Evolutionary conservation across 2,329 filamentous ascomycete species (phyloP), one percentile per base, ranked within the genome.

Genomic region (Trichoderma aggressivum): DNA sequence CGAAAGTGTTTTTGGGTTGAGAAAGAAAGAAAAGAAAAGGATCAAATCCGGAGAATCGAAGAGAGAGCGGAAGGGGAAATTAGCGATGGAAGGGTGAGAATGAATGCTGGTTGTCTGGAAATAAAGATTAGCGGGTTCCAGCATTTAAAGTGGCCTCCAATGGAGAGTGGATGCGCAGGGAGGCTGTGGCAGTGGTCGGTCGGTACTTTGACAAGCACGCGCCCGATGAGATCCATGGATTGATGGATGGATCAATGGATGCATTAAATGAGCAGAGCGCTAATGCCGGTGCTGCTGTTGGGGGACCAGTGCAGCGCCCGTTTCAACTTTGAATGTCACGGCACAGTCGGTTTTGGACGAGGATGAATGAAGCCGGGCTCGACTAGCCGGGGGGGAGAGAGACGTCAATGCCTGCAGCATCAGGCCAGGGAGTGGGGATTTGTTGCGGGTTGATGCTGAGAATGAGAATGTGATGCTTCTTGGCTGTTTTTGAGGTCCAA

Each of bases 121-220:
- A 66, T 66, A 58, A 66, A 58, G 63, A 66, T 66, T 66, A 66
- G 63, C 63, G 47, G 50, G 62, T 55, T 66, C 12, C 43, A 66
- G 26, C 50, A 66, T 66, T 58, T n/a, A 53, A 43, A 62, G 63
- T 58, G 63, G 59, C 18, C 21, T 32, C n/a, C n/a, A n/a, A n/a
- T n/a, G n/a, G 30, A 5, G 18, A 59, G 26, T 59, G 28, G 30
- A 26, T 53, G 21, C 47, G 47, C n/a, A 65, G 47, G 62, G 43
- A 65, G 62, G 62, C 47, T 36, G 62, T 65, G 47, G 59, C 18
- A 43, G 26, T 28, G 59, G 18, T 10, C 39, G 39, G 39, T n/a
- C 43, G 43, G 43, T 50, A 50, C 43, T 50, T 50, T 50, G 16
- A 50, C 18, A 50, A 50, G 43, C 43, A 50, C 43, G n/a, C 32